These are phyloP conservation scores for Penstemon davidsonii DNA, from an alignment of 257 asterid genomes.

Conservation along the genomic window DNA sequence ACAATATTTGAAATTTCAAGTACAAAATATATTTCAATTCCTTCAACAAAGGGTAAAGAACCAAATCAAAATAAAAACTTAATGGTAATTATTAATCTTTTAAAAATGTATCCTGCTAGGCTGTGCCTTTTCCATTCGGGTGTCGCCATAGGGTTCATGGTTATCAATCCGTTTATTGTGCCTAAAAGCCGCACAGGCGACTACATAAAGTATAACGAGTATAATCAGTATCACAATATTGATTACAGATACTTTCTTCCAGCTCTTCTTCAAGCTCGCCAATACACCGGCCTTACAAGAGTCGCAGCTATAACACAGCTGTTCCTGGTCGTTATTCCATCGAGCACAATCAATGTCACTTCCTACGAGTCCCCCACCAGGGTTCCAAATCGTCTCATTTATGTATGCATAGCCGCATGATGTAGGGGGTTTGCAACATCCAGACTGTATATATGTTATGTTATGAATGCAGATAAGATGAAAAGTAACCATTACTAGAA, in stretches of 20 bases:
- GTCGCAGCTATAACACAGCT: slow-evolving; percentile 64
- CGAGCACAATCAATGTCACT: slow-evolving; percentile 50
- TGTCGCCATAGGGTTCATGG: slow-evolving; percentile 68
- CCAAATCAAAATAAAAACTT: too few species aligned
- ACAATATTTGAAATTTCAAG: too few species aligned
- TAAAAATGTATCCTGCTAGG: slow-evolving; percentile 86
- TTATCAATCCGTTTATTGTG: slow-evolving; percentile 70
- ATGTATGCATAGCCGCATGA: slow-evolving; percentile 61
- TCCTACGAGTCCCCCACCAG: slow-evolving; percentile 43
- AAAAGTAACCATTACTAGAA: too few species aligned
- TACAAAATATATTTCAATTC: too few species aligned
- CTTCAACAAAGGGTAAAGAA: too few species aligned
- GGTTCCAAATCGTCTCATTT: slow-evolving; percentile 68
- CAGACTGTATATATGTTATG: slow-evolving; percentile 48
- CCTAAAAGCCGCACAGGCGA: slow-evolving; percentile 70
- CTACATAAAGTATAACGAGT: slow-evolving; percentile 59
- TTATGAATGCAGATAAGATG: too few species aligned
- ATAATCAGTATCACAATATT: slow-evolving; percentile 63
- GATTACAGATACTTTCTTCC: slow-evolving; percentile 82
- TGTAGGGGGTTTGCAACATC: slow-evolving; percentile 95
- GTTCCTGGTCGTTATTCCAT: slow-evolving; percentile 73
- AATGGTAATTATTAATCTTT: neutral
- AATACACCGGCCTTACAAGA: slow-evolving; percentile 92
- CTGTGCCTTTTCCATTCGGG: slow-evolving; percentile 82
- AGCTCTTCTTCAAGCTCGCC: slow-evolving; percentile 78